Percentiles rank a stretch among this genome's conserved stretches.
Conservation (phyloP, 306 rosid genomes). For the Quercus bicolor region DNA sequence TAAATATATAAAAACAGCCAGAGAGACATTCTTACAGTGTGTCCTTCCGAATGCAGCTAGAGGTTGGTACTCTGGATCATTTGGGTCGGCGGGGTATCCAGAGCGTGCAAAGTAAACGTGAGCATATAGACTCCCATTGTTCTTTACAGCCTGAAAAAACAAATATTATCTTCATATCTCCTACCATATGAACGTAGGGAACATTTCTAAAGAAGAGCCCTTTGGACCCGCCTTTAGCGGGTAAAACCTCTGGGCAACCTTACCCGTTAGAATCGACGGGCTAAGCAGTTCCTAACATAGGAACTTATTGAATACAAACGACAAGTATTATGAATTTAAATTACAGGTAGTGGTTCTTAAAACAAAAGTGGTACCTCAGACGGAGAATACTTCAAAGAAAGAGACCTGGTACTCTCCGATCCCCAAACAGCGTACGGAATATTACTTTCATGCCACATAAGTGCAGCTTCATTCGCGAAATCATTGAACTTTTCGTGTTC, state of each 20-base stretch:
- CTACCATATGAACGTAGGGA: not conserved
- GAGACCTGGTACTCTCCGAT: slow-evolving; percentile 56
- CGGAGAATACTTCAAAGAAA: slow-evolving; percentile 56
- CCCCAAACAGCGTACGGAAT: slow-evolving; percentile 85
- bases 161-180: slow-evolving; percentile 5
- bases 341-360: not conserved
- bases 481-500: slow-evolving; percentile 77
- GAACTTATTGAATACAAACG: not conserved
- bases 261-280: no score
- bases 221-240: no score
- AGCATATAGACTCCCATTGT: slow-evolving; percentile 78
- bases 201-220: no score
- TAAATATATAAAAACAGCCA: not conserved
- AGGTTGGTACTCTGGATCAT: slow-evolving; percentile 81
- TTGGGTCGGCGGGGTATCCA: slow-evolving; percentile 85
- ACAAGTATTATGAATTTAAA: not conserved
- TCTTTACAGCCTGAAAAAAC: slow-evolving; percentile 58
- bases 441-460: slow-evolving; percentile 88
- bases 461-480: slow-evolving; percentile 64
- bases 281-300: no score
- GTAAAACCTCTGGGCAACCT: no score
- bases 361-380: slow-evolving; percentile 59
- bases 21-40: slow-evolving; percentile 45
- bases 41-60: slow-evolving; percentile 73
- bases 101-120: slow-evolving; percentile 90